Evolutionary conservation across 2,329 filamentous ascomycete species (phyloP).

Genomic region (Neonectria magnoliae): DNA sequence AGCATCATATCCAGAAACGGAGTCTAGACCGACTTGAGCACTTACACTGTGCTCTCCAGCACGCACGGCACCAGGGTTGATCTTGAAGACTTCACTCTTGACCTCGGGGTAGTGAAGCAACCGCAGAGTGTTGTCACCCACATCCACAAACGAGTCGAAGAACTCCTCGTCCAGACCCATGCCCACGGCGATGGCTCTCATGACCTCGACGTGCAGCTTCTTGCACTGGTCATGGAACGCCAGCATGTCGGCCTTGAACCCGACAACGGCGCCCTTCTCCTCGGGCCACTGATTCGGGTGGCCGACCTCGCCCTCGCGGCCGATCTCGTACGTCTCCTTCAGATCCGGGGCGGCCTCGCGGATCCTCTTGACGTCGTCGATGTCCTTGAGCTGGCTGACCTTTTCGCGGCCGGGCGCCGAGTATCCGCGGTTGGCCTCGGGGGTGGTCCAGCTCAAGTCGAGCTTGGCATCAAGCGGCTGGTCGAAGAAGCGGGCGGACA

Average conservation of each 20-base stretch:
- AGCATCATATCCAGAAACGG: neutral
- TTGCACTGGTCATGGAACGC: slow-evolving; percentile 81
- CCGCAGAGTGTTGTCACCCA: slow-evolving; percentile 75
- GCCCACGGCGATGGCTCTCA: slow-evolving; percentile 86
- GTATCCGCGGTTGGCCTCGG: slow-evolving; percentile 79
- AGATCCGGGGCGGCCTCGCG: slow-evolving; percentile 69
- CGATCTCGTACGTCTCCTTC: slow-evolving; percentile 74
- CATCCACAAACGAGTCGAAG: slow-evolving; percentile 80
- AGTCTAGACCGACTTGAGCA: neutral
- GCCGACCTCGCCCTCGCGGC: slow-evolving; percentile 65
- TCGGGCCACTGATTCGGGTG: slow-evolving; percentile 82
- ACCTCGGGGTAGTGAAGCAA: slow-evolving; percentile 82
- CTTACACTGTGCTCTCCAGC: slow-evolving; percentile 77
- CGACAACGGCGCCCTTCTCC: slow-evolving; percentile 49
- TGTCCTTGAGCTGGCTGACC: slow-evolving; percentile 66
- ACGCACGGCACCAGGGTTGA: slow-evolving; percentile 75
- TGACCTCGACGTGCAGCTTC: slow-evolving; percentile 77
- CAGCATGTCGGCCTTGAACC: slow-evolving; percentile 79
- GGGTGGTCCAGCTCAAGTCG: slow-evolving; percentile 74
- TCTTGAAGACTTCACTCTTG: slow-evolving; percentile 69
- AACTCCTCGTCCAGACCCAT: slow-evolving; percentile 76
- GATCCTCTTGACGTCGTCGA: slow-evolving; percentile 65
- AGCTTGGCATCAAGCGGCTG: slow-evolving; percentile 72
- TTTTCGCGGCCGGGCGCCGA: slow-evolving; percentile 77
- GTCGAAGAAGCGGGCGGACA: slow-evolving; percentile 77